Percentiles rank a stretch among this genome's conserved stretches.
Conservation (phyloP, 495 filamentous ascomycete species). For the Aspergillus biplanus region DNA sequence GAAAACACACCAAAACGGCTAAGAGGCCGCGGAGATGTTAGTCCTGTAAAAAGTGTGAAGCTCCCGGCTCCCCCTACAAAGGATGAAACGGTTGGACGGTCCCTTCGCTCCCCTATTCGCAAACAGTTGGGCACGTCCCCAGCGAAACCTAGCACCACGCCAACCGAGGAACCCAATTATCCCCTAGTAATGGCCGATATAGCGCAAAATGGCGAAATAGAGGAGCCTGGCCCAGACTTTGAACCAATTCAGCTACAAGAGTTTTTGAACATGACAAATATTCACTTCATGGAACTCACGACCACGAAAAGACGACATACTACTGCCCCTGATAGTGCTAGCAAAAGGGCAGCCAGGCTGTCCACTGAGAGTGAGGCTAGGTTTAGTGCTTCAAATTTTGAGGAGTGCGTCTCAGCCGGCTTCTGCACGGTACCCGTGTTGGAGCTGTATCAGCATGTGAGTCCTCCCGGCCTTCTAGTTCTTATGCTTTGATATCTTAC, state of each 20-base stretch:
- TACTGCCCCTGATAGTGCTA: constrained; percentile 60
- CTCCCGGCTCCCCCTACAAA: constrained; percentile 69
- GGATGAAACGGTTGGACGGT: constrained; percentile 62
- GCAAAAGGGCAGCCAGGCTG: constrained; percentile 39
- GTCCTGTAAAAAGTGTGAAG: constrained; percentile 75
- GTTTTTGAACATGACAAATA: constrained; percentile 92
- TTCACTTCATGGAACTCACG: constrained; percentile 94
- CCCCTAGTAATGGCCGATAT: constrained; percentile 24
- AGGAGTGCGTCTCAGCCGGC: constrained; percentile 82
- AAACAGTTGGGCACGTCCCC: constrained; percentile 39
- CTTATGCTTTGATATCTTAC: constrained; percentile 15
- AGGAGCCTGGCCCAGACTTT: constrained; percentile 42
- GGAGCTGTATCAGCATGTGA: constrained; percentile 90
- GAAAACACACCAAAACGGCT: constrained; percentile 69
- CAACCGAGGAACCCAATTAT: constrained; percentile 31
- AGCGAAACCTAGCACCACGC: constrained; percentile 39
- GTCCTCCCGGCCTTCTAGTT: constrained; percentile 27
- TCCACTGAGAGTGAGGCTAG: constrained; percentile 50
- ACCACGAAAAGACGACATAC: constrained; percentile 93
- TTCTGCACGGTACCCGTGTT: constrained; percentile 91
- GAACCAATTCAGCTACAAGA: constrained; percentile 85
- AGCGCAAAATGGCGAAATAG: constrained; percentile 21
- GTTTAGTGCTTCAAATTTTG: constrained; percentile 53
- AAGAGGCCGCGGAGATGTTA: constrained; percentile 65
- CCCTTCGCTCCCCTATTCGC: constrained; percentile 52